Evolutionary conservation across 2,329 filamentous ascomycete genomes (phyloP).

Genomic region (Bipolaris cookei): DNA sequence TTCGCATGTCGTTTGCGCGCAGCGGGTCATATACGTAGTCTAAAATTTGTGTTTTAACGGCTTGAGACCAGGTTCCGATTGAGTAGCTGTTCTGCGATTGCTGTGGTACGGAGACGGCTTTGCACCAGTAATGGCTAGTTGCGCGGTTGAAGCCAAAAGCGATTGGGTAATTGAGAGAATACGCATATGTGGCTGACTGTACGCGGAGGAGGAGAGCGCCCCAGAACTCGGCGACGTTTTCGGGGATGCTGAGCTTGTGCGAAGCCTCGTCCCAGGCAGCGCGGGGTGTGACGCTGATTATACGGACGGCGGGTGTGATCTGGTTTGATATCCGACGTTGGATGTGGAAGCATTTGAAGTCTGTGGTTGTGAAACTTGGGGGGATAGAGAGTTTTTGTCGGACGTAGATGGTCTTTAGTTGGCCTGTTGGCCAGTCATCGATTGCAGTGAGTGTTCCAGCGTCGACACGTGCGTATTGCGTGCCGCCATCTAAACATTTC

Average conservation of each 20-base stretch:
- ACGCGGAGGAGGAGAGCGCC: constrained; percentile 27
- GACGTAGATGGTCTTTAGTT: constrained; percentile 32
- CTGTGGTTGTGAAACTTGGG: constrained; percentile 27
- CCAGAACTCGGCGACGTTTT: constrained; percentile 15
- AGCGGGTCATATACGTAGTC: constrained; percentile 23
- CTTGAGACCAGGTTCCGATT: constrained; percentile 21
- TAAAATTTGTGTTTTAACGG: constrained; percentile 22
- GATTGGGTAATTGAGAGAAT: constrained; percentile 28
- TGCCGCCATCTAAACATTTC: constrained; percentile 28
- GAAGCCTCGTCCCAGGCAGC: constrained; percentile 22
- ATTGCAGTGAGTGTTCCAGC: constrained; percentile 60
- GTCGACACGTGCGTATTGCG: constrained; percentile 49
- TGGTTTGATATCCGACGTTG: constrained; percentile 25
- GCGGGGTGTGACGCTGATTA: constrained; percentile 25
- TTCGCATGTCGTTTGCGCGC: constrained; percentile 21
- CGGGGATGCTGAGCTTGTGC: constrained; percentile 26
- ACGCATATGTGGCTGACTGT: constrained; percentile 23
- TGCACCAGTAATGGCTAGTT: constrained; percentile 35
- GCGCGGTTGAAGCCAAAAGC: constrained; percentile 30
- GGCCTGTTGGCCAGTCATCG: constrained; percentile 46
- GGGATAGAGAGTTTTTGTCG: constrained; percentile 33
- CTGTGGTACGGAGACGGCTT: constrained; percentile 17
- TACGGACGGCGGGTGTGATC: constrained; percentile 23
- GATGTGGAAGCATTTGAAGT: constrained; percentile 30
- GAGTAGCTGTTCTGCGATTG: constrained; percentile 16